Evolutionary conservation across 495 filamentous ascomycete genomes (phyloP), one percentile per base, ranked within the genome.

Genomic region (Penicillium egyptiacum): DNA sequence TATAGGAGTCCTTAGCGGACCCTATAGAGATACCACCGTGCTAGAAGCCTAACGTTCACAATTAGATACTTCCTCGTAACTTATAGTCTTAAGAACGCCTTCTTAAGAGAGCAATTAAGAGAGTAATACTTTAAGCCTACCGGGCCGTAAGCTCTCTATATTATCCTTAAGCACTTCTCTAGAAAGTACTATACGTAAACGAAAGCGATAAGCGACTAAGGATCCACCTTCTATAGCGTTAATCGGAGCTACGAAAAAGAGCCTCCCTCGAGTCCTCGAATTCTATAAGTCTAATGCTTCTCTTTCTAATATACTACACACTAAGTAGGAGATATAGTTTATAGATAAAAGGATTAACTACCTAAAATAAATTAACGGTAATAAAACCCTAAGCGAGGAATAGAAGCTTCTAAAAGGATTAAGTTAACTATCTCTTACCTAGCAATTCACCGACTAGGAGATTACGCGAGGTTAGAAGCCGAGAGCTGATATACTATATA

Each of bases 321-420:
- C n/a, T 8, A 8, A 46, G 23, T 8, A 46, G n/a, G 44, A 46
- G n/a, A 46, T 14, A 5, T 8, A 46, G 17, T 46, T 16, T 46
- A 1, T 1, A 26, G 44, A 46, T 46, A 46, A 46, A 14, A 46
- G 44, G n/a, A 14, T 46, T 12, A 14, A 46, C 44, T 10, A 46
- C 9, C 23, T 46, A 8, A 46, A 46, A 8, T 8, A 46, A 12
- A 12, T 46, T 6, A 10, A 46, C 17, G 11, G 44, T 8, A 46
- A 46, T 14, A 46, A 28, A 46, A 46, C 44, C n/a, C 44, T 8
- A 46, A 46, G 5, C 23, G 17, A 46, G n/a, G 11, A 46, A 14
- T 8, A 46, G 8, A 46, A 46, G 44, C 44, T 46, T 46, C 6
- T 46, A 8, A 46, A 46, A 28, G 44, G 44, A 7, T 14, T 46